Base-by-base conservation (phyloP, 768 basidiomycete genomes). In the Polyporus arcularius region DNA sequence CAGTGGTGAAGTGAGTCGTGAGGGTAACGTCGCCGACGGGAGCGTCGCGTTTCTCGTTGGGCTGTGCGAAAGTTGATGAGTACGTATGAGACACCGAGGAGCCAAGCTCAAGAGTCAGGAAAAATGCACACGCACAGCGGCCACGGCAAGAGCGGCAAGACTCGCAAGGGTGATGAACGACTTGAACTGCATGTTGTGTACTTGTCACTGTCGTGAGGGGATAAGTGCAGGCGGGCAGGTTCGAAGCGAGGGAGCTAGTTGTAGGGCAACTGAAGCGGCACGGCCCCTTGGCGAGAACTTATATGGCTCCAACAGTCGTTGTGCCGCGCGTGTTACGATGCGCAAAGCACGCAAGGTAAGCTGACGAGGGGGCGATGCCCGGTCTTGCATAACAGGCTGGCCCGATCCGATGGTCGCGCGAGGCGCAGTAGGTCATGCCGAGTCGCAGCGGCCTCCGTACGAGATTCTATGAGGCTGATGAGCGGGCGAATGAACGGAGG, bases 121-220 rank as follows among this genome's bases (percentile, higher is more conserved):
- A 14, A 2, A 41, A 30, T 18, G 8, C 15, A 0, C 18, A 53
- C 61, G 38, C 8, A 58, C 53, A 40, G 30, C 49, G 14, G 62
- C 62, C 2, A 48, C 26, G 4, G 62, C 62, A 26, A 50, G 41
- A 18, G 57, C 54, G 18, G 52, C 57, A 54, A 59, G 26, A 48
- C 53, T 57, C 35, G 57, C 57, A 39, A 63, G 57, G 26, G 62
- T 41, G 50, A 63, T 10, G 57, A 63, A 35, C 48, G 53, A 47
- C 43, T 59, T 63, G 57, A 63, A 59, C 49, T 63, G 62, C 62
- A 63, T 63, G 30, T 14, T 49, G 52, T 16, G 32, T 14, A 52
- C 32, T 35, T 35, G 51, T 8, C 15, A 32, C 32, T 10, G 32
- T 18, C 15, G 15, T 16, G 41, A 28, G n/a, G 2, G 39, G 41